phyloP scores from a whole-genome alignment of 768 basidiomycete genomes.

The Paxillus rubicundulus region DNA sequence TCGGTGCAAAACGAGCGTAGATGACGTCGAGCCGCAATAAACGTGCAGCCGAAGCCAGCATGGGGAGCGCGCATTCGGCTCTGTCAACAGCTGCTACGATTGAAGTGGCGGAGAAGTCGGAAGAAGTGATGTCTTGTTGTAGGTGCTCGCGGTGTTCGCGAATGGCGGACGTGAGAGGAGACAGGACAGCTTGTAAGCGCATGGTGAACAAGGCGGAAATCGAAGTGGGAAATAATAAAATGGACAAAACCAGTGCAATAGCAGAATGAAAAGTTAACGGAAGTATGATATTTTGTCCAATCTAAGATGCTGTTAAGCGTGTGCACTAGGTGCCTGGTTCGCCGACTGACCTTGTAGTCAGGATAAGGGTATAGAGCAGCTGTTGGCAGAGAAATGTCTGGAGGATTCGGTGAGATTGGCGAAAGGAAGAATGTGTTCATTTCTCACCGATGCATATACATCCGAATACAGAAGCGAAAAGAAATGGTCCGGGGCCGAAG shows the following conservation, averaged over 20 bases:
- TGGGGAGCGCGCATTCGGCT: slow-evolving; percentile 50
- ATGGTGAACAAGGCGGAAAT: slow-evolving; percentile 58
- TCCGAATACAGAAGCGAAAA: slow-evolving; percentile 52
- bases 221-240: slow-evolving; percentile 61
- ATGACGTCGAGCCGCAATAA: slow-evolving; percentile 59
- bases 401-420: background rate
- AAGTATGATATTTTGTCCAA: slow-evolving; percentile 51
- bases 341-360: slow-evolving; percentile 46
- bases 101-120: slow-evolving; percentile 30
- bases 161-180: slow-evolving; percentile 46
- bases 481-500: slow-evolving; percentile 61
- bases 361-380: slow-evolving; percentile 64
- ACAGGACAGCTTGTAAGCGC: slow-evolving; percentile 45
- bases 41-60: slow-evolving; percentile 49
- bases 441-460: slow-evolving; percentile 57
- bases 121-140: slow-evolving; percentile 36
- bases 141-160: slow-evolving; percentile 48
- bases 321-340: background rate
- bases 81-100: slow-evolving; percentile 34
- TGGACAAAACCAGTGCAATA: slow-evolving; percentile 48
- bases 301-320: slow-evolving; percentile 24
- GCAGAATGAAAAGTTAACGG: slow-evolving; percentile 61
- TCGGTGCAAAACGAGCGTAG: slow-evolving; percentile 57
- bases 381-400: slow-evolving; percentile 60
- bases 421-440: background rate